phyloP scores from a whole-genome alignment of 2,329 filamentous ascomycete genomes.

The Plenodomus biglobosus region DNA sequence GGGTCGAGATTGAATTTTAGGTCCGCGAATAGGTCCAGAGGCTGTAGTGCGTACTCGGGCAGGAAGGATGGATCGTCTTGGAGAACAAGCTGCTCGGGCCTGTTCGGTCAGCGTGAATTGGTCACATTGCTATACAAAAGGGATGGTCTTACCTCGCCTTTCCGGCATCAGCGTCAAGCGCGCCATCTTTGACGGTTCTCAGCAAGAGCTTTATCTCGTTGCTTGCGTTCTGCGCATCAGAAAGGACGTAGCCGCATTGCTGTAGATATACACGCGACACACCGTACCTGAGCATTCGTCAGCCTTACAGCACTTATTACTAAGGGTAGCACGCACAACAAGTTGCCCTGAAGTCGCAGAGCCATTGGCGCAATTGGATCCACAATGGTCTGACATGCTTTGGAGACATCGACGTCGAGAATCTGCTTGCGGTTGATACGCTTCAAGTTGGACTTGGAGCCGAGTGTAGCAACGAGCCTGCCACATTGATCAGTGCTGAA shows the following conservation, averaged over 20 bases:
- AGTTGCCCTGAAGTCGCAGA: constrained; percentile 81
- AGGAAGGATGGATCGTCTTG: constrained; percentile 82
- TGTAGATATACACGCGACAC: constrained; percentile 83
- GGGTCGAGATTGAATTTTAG: constrained; percentile 45
- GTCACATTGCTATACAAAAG: background rate
- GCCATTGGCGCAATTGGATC: constrained; percentile 85
- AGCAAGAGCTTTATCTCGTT: constrained; percentile 71
- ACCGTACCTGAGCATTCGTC: constrained; percentile 53
- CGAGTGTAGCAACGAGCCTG: constrained; percentile 91
- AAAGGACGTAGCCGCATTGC: constrained; percentile 83
- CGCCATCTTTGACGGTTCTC: constrained; percentile 58
- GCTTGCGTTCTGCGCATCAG: constrained; percentile 75
- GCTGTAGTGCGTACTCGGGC: constrained; percentile 64
- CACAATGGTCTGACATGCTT: constrained; percentile 86
- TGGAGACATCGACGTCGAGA: constrained; percentile 80
- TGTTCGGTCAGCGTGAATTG: constrained; percentile 43
- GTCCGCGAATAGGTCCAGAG: constrained; percentile 56
- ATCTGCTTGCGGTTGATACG: constrained; percentile 85
- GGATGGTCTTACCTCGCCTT: constrained; percentile 64
- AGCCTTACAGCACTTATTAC: constrained; percentile 3
- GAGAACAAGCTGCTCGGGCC: constrained; percentile 73
- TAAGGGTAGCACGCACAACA: constrained; percentile 60
- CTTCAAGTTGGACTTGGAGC: constrained; percentile 68
- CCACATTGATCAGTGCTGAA: constrained; percentile 23
- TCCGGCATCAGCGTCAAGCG: constrained; percentile 69